Percentiles rank a stretch among this genome's conserved stretches.
Evolutionary conservation across 768 basidiomycete genomes (phyloP).

Genomic region (Gymnopilus dilepis): DNA sequence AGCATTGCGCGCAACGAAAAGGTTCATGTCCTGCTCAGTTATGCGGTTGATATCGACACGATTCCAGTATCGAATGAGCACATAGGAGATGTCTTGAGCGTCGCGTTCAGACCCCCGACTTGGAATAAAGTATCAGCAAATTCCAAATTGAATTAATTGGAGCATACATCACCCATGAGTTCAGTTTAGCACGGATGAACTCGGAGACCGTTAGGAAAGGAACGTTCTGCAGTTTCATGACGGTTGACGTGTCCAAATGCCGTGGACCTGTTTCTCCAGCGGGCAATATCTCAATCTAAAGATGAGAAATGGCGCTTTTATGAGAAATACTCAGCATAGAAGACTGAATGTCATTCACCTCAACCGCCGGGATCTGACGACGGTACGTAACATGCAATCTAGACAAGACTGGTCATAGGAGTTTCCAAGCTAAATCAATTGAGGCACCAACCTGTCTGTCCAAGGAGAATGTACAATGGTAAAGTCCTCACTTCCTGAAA

Average conservation of each 20-base stretch:
- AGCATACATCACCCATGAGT: slow-evolving; percentile 79
- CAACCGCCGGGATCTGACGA: slow-evolving; percentile 76
- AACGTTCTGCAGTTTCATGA: slow-evolving; percentile 69
- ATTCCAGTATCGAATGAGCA: slow-evolving; percentile 79
- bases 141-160: slow-evolving; percentile 20
- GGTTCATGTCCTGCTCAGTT: slow-evolving; percentile 84
- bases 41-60: slow-evolving; percentile 86
- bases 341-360: slow-evolving; percentile 50
- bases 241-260: slow-evolving; percentile 67
- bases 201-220: slow-evolving; percentile 88
- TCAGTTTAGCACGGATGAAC: slow-evolving; percentile 85
- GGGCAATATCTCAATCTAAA: slow-evolving; percentile 81
- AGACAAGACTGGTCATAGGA: too few relatives aligned
- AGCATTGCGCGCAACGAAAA: slow-evolving; percentile 65
- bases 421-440: too few relatives aligned
- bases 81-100: slow-evolving; percentile 77
- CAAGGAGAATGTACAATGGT: slow-evolving; percentile 78
- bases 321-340: slow-evolving; percentile 8
- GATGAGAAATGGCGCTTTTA: slow-evolving; percentile 16
- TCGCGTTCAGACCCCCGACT: slow-evolving; percentile 76
- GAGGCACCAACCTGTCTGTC: slow-evolving; percentile 92
- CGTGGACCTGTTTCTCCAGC: slow-evolving; percentile 85
- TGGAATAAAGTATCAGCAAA: slow-evolving; percentile 23
- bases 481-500: slow-evolving; percentile 67
- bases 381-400: slow-evolving; percentile 81